A percentile compares a stretch with the other conserved stretches of the same genome.
Evolutionary conservation across 2,329 filamentous ascomycete genomes (phyloP).

Genomic region (Alternaria dauci): DNA sequence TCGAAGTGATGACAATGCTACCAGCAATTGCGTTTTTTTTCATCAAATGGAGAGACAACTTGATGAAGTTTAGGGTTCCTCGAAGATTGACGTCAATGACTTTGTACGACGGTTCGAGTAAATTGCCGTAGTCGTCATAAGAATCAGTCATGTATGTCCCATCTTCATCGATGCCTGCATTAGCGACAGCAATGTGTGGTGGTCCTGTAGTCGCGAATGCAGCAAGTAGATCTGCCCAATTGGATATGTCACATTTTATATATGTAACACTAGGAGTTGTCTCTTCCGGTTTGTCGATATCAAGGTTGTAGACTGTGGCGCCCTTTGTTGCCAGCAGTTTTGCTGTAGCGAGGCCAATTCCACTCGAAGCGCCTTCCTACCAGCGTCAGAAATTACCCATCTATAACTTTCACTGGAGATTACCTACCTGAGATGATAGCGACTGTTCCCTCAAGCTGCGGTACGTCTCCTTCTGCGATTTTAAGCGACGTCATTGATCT

Average conservation of each 20-base stretch:
- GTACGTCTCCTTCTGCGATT: not conserved
- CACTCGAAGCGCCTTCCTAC: conserved; percentile 3
- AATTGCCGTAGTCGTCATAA: conserved; percentile 37
- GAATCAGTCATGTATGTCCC: conserved; percentile 41
- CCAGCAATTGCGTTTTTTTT: conserved; percentile 26
- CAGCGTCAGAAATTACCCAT: not conserved
- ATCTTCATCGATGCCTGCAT: conserved; percentile 47
- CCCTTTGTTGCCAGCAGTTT: not conserved
- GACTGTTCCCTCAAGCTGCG: not conserved
- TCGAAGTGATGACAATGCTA: conserved; percentile 53
- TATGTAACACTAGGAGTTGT: not conserved
- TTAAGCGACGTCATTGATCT: not conserved
- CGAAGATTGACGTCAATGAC: conserved; percentile 50
- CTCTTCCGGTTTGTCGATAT: not conserved
- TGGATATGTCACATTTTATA: not conserved
- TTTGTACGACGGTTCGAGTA: conserved; percentile 38
- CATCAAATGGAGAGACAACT: conserved; percentile 45
- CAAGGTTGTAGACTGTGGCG: not conserved
- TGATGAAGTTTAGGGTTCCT: conserved; percentile 45
- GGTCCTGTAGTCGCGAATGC: not conserved
- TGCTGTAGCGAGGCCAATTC: not conserved
- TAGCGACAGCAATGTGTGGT: conserved; percentile 45
- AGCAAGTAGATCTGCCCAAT: not conserved
- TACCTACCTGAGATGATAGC: not conserved
- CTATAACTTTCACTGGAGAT: too few relatives aligned